A percentile compares a stretch with the other conserved stretches of the same genome.
phyloP scores from a whole-genome alignment of 768 basidiomycete genomes.

The Cystobasidiopsis lactophilus region DNA sequence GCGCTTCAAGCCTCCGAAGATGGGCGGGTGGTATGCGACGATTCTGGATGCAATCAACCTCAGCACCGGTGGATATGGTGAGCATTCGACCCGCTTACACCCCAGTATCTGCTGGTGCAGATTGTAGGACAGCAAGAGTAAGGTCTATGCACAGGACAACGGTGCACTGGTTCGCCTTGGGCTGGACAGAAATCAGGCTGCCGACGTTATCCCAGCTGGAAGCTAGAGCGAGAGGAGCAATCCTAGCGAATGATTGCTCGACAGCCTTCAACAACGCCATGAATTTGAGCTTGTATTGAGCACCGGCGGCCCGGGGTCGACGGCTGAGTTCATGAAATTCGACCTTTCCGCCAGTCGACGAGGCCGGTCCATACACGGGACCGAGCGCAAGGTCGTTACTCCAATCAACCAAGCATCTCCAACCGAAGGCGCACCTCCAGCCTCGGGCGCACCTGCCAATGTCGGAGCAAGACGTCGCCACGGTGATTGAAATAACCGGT shows the following conservation, averaged over 20 bases:
- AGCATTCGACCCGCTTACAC: not conserved
- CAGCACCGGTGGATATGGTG: too few relatives aligned
- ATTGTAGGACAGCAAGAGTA: constrained; percentile 24
- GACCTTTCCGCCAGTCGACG: too few relatives aligned
- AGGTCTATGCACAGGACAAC: constrained; percentile 26
- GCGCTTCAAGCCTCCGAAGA: constrained; percentile 51
- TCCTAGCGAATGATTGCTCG: not conserved
- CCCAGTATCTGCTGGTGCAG: constrained; percentile 8
- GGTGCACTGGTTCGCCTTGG: constrained; percentile 2
- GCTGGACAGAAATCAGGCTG: not conserved
- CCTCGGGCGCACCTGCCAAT: too few relatives aligned
- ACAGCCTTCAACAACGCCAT: constrained; percentile 1
- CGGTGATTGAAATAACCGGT: too few relatives aligned
- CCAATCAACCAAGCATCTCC: too few relatives aligned
- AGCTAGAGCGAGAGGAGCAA: not conserved
- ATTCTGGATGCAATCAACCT: constrained; percentile 24
- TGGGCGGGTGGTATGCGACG: constrained; percentile 62
- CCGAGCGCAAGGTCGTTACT: too few relatives aligned
- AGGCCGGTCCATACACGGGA: too few relatives aligned
- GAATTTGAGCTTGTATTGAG: too few relatives aligned
- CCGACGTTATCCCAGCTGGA: constrained; percentile 1
- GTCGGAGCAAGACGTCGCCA: too few relatives aligned
- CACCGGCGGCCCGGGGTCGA: too few relatives aligned
- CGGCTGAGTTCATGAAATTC: too few relatives aligned
- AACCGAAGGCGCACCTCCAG: too few relatives aligned